Evolutionary conservation across 257 asterid species (phyloP), one percentile per base, ranked within the genome.

Genomic region (Nicotiana tomentosiformis): DNA sequence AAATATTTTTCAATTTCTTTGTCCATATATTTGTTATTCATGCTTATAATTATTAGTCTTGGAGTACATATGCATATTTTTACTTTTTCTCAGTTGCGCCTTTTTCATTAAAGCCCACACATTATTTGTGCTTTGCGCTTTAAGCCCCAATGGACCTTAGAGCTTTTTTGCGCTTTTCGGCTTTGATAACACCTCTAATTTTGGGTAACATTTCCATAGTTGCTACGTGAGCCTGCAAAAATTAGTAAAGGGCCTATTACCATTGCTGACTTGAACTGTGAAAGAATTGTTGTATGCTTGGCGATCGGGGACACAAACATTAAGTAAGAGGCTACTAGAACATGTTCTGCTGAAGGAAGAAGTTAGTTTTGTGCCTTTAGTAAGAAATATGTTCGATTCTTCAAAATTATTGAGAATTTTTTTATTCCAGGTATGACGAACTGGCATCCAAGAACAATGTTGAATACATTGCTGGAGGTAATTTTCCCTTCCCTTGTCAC

Each of bases 381-480:
- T 72, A 4, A 43, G 12, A 20, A 72, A 43, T 17, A 2, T 72
- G 37, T 72, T 66, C 10, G 6, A 66, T 33, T 67, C 76, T 33
- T 67, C 53, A 67, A 32, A 67, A 16, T 32, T 32, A 33, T 18
- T 74, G 80, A 74, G 12, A 49, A 15, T 14, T 7, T 12, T 74
- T 74, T 49, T 74, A 4, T 26, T 61, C 87, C 90, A 96, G 99
- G 99, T 96, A 96, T 79, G 97, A 92, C 10, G 99, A 96, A 85
- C 77, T 96, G 95, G 61, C 95, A 64, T 87, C 98, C 32, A 96
- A 93, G 86, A 84, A 76, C 89, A 89, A 55, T n/a, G 98, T 96
- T 85, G 99, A 94, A 49, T 96, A 87, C 88, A 94, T 92, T 88
- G 98, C 99, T 70, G 98, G 99, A 93, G 99, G 99, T 96, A 92